Evolutionary conservation across 768 basidiomycete species (phyloP), one percentile per base, ranked within the genome.

Genomic region (Macrocybe gigantea): DNA sequence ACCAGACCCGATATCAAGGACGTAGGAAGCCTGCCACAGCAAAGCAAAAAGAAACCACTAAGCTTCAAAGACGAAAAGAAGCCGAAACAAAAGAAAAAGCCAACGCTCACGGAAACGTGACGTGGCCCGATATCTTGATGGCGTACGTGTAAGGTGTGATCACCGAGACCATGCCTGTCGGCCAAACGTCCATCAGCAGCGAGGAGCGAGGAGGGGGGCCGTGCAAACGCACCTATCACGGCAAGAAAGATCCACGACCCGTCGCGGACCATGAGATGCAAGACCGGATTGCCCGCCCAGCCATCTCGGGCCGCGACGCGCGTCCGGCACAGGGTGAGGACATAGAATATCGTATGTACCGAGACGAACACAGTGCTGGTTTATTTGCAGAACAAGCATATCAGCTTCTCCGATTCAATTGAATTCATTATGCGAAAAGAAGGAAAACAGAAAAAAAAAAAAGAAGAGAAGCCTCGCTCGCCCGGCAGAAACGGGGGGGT

Each of bases 221-320:
- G 29, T 32, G 22, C 22, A 22, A 22, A 10, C 44, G 30, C 13
- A 53, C 53, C 46, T 38, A 36, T 33, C 29, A 53, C 35, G 15
- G 11, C 46, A 5, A 33, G 45, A 33, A 53, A 50, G 32, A 50
- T 50, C 41, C 37, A 50, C 5, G 49, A 45, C 5, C 49, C 49
- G 14, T 53, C 53, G 10, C 49, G 45, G 8, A 53, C 35, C 37
- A 53, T 34, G 2, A 53, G 37, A 13, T 44, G 45, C 36, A 53
- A 38, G 11, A 50, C 9, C 4, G 53, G 53, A 10, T 31, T 33
- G 11, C 40, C 38, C 4, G 22, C 14, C 41, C 41, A 41, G 10
- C 33, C 38, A 10, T 47, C 53, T 14, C 33, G 33, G 15, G 33
- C 41, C 6, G 46, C 49, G 31, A 51, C n/a, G 13, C 47, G 40